These are phyloP conservation scores for Cajanus cajan DNA, from an alignment of 306 rosid species.

Conservation along the genomic window DNA sequence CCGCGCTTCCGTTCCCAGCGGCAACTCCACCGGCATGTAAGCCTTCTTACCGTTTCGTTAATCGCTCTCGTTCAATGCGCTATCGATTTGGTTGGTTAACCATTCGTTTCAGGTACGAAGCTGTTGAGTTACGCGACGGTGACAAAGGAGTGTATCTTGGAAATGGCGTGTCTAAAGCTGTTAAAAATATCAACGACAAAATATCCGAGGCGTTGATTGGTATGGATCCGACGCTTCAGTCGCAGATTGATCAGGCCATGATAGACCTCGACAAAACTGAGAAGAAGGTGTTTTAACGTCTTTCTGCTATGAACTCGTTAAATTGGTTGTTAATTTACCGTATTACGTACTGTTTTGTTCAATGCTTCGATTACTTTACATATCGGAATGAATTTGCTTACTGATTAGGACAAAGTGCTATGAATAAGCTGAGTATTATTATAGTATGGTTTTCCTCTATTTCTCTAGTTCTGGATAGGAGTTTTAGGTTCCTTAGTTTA, in stretches of 20 bases:
- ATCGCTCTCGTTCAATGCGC: not conserved
- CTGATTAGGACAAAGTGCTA: not conserved
- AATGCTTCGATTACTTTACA: not conserved
- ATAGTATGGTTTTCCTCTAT: not conserved
- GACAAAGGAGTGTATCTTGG: constrained; percentile 88
- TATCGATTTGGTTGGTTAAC: not conserved
- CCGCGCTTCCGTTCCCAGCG: constrained; percentile 87
- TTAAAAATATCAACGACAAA: constrained; percentile 79
- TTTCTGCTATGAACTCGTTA: not conserved
- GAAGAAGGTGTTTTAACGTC: constrained; percentile 61
- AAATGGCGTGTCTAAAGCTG: constrained; percentile 78
- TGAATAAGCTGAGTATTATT: not conserved
- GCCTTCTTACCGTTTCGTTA: not conserved
- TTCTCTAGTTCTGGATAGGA: not conserved
- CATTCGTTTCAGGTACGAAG: constrained; percentile 74
- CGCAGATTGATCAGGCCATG: constrained; percentile 95
- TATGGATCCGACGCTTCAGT: constrained; percentile 90
- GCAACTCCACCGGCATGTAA: constrained; percentile 76
- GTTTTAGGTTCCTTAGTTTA: not conserved
- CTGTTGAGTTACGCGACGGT: constrained; percentile 87
- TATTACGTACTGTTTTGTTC: not conserved
- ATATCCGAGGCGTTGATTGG: constrained; percentile 87
- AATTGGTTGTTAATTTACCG: constrained; percentile 16
- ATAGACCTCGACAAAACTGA: constrained; percentile 92
- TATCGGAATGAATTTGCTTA: constrained; percentile 11